Percentiles rank a stretch among this genome's conserved stretches.
These are phyloP conservation scores for Hypomontagnella submonticulosa DNA, from an alignment of 495 filamentous ascomycete species.

Conservation along the genomic window DNA sequence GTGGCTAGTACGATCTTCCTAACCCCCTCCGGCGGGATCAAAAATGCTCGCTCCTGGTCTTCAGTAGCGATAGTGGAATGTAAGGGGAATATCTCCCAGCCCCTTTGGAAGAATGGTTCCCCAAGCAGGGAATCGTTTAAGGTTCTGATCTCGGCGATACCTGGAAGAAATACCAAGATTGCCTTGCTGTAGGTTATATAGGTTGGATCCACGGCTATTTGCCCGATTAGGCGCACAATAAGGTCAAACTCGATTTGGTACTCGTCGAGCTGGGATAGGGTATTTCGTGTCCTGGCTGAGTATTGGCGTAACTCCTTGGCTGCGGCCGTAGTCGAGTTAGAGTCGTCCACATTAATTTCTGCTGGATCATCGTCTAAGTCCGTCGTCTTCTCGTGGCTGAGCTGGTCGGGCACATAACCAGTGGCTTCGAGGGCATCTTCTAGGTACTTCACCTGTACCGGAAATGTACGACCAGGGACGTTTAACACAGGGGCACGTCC, in stretches of 20 bases:
- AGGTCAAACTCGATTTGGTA: conserved; percentile 88
- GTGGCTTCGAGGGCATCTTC: conserved; percentile 92
- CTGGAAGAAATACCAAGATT: conserved; percentile 92
- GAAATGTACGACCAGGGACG: conserved; percentile 93
- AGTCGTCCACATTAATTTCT: conserved; percentile 57
- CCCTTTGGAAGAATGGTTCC: conserved; percentile 71
- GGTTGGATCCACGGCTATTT: conserved; percentile 72
- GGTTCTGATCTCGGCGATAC: conserved; percentile 90
- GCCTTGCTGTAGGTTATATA: conserved; percentile 83
- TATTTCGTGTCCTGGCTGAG: conserved; percentile 75
- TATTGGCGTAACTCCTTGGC: conserved; percentile 72
- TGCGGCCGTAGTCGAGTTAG: conserved; percentile 59
- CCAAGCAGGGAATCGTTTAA: conserved; percentile 83
- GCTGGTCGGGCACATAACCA: conserved; percentile 70
- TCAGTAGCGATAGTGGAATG: conserved; percentile 97
- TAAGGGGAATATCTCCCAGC: conserved; percentile 85
- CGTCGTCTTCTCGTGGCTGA: conserved; percentile 56
- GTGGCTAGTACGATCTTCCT: conserved; percentile 95
- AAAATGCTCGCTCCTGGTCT: conserved; percentile 92
- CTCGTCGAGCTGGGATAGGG: conserved; percentile 80
- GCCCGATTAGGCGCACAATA: conserved; percentile 76
- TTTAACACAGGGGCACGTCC: conserved; percentile 84
- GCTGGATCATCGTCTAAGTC: conserved; percentile 67
- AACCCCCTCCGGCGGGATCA: conserved; percentile 79
- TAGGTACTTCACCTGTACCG: conserved; percentile 85